Conservation (phyloP, 2,329 filamentous ascomycete genomes). For the Calonectria pseudoreteaudii region DNA sequence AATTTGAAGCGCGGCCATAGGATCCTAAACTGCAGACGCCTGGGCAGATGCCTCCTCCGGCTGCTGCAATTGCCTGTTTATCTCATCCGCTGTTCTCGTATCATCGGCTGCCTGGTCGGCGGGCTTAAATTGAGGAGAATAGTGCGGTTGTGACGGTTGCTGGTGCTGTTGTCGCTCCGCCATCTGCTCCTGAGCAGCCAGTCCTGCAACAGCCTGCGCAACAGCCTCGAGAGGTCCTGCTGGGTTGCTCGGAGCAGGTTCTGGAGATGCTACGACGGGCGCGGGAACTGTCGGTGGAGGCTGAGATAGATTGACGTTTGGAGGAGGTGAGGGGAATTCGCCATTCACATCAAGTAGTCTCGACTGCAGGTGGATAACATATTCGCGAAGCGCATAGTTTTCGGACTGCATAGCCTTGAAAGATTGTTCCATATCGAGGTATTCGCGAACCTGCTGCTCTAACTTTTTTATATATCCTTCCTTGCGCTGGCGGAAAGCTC, state of each 20-base stretch:
- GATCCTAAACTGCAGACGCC: slow-evolving; percentile 33
- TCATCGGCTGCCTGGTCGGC: slow-evolving; percentile 54
- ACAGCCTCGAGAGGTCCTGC: slow-evolving; percentile 60
- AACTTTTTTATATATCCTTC: slow-evolving; percentile 98
- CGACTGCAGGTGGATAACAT: slow-evolving; percentile 90
- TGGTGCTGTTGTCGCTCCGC: slow-evolving; percentile 47
- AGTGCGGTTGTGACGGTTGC: slow-evolving; percentile 22
- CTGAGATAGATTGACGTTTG: slow-evolving; percentile 76
- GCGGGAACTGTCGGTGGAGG: slow-evolving; percentile 40
- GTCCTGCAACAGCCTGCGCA: slow-evolving; percentile 60
- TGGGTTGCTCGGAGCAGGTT: slow-evolving; percentile 41
- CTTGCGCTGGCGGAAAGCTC: slow-evolving; percentile 96
- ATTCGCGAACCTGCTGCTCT: slow-evolving; percentile 91
- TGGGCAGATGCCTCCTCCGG: slow-evolving; percentile 46
- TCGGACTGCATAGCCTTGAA: slow-evolving; percentile 87
- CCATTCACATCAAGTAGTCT: slow-evolving; percentile 85
- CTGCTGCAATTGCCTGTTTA: slow-evolving; percentile 66
- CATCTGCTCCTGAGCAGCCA: slow-evolving; percentile 56
- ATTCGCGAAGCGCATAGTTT: slow-evolving; percentile 91
- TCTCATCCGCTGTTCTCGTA: slow-evolving; percentile 62
- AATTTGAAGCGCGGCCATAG: slow-evolving; percentile 5
- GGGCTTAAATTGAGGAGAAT: slow-evolving; percentile 49
- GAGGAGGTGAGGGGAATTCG: slow-evolving; percentile 86
- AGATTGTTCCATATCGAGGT: slow-evolving; percentile 77
- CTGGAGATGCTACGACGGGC: slow-evolving; percentile 39